A percentile compares a stretch with the other conserved stretches of the same genome.
Conservation (phyloP, 768 basidiomycete genomes). For the Suillus occidentalis region DNA sequence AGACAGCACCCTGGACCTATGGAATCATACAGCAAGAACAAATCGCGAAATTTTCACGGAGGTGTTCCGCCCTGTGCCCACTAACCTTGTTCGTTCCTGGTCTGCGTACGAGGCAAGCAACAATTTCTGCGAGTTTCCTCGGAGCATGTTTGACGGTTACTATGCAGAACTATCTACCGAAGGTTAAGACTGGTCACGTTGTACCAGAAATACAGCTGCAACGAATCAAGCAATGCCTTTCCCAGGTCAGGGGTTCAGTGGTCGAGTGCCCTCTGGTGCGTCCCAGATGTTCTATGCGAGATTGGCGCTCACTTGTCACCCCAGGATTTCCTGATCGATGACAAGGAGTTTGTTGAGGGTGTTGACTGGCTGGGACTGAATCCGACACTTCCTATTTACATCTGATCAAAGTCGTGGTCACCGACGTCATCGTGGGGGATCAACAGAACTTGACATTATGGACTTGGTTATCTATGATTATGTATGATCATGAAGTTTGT, state of each 20-base stretch:
- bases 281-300: slow-evolving; percentile 7
- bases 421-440: neutral
- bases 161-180: slow-evolving; percentile 69
- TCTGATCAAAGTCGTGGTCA: slow-evolving; percentile 35
- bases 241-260: slow-evolving; percentile 66
- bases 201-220: slow-evolving; percentile 63
- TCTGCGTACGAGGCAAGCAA: slow-evolving; percentile 67
- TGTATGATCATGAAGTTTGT: neutral
- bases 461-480: neutral
- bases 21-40: slow-evolving; percentile 68
- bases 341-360: slow-evolving; percentile 68
- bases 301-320: slow-evolving; percentile 11
- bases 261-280: slow-evolving; percentile 75
- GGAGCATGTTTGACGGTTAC: slow-evolving; percentile 2
- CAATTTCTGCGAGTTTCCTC: slow-evolving; percentile 2
- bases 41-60: slow-evolving; percentile 88
- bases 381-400: slow-evolving; percentile 78
- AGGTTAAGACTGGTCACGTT: slow-evolving; percentile 80
- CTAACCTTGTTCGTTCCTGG: slow-evolving; percentile 80
- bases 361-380: slow-evolving; percentile 74
- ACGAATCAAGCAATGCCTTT: slow-evolving; percentile 75
- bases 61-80: slow-evolving; percentile 84
- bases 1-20: slow-evolving; percentile 56
- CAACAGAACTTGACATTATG: neutral
- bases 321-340: slow-evolving; percentile 84